Evolutionary conservation across 176 grass and related monocot genomes (phyloP).

Genomic region (Areca catechu): DNA sequence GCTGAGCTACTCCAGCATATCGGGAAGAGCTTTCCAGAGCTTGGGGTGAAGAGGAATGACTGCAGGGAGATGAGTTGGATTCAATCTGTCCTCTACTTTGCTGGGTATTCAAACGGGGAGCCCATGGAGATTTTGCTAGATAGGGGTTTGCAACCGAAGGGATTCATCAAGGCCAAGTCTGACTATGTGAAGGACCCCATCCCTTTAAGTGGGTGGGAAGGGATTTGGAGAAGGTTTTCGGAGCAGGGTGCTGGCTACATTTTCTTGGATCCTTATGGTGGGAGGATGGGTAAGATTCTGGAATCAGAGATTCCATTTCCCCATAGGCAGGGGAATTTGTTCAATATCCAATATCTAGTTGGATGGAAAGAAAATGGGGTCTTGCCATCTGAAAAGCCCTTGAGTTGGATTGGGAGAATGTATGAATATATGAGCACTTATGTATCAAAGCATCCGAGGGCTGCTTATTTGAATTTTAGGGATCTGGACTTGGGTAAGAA

Average conservation of each 20-base stretch:
- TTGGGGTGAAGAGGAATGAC: constrained; percentile 22
- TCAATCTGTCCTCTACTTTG: constrained; percentile 49
- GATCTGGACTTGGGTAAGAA: too few species aligned
- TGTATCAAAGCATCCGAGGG: too few species aligned
- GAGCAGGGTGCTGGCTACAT: constrained; percentile 30
- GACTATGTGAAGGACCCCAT: constrained; percentile 50
- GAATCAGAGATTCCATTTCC: constrained; percentile 44
- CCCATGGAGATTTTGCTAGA: constrained; percentile 40
- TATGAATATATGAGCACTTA: too few species aligned
- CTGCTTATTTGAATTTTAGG: too few species aligned
- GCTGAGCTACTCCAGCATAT: constrained; percentile 22
- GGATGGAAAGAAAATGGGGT: not conserved
- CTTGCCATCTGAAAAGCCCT: too few species aligned
- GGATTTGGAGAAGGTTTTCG: constrained; percentile 18
- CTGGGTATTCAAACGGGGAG: constrained; percentile 29
- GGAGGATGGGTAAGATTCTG: constrained; percentile 33
- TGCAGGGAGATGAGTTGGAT: constrained; percentile 62
- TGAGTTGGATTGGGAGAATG: too few species aligned
- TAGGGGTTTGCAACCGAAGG: constrained; percentile 35
- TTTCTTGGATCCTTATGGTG: constrained; percentile 56
- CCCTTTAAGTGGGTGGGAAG: not conserved
- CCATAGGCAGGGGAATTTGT: constrained; percentile 52
- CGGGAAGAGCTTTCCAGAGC: constrained; percentile 24
- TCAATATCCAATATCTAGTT: constrained; percentile 28
- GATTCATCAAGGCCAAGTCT: constrained; percentile 56